Conservation (phyloP, 371 early-diverging fungal genomes). For the Rhizopus microsporus region DNA sequence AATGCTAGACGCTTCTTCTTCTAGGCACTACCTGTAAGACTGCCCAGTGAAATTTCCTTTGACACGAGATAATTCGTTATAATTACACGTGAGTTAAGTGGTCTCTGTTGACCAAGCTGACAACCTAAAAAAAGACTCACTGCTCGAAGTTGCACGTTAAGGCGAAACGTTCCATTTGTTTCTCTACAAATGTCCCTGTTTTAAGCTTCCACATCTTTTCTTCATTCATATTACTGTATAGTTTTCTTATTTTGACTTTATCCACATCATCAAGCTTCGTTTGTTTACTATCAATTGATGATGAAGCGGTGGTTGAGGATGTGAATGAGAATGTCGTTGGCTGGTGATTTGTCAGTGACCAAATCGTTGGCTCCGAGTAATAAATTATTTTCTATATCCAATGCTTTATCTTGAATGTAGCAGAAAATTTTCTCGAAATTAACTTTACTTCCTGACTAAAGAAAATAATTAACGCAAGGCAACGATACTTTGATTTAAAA, state of each 20-base stretch:
- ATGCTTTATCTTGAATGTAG: constrained; percentile 13
- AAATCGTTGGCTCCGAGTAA: constrained; percentile 2
- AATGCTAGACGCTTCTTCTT: no score
- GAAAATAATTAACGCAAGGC: constrained; percentile 6
- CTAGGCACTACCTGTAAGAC: no score
- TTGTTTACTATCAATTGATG: constrained; percentile 6
- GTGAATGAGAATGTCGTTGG: not conserved
- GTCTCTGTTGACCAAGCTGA: no score
- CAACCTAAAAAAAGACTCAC: constrained; percentile 11
- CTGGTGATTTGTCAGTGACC: constrained; percentile 5
- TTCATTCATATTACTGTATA: constrained; percentile 6
- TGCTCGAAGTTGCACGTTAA: constrained; percentile 6
- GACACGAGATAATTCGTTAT: no score
- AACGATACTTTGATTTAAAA: not conserved
- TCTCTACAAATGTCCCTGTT: constrained; percentile 7
- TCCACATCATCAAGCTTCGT: constrained; percentile 4
- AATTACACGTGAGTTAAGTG: no score
- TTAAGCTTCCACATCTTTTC: constrained; percentile 9
- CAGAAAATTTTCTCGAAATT: constrained; percentile 16
- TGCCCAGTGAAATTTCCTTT: no score
- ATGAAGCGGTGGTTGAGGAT: constrained; percentile 4
- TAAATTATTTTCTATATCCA: constrained; percentile 8
- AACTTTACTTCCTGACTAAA: constrained; percentile 11
- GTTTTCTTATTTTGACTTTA: constrained; percentile 6
- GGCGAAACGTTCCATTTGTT: constrained; percentile 2